Evolutionary conservation across 139 green algal genomes (phyloP), one percentile per base, ranked within the genome.

Genomic region (Edaphochlamys debaryana): DNA sequence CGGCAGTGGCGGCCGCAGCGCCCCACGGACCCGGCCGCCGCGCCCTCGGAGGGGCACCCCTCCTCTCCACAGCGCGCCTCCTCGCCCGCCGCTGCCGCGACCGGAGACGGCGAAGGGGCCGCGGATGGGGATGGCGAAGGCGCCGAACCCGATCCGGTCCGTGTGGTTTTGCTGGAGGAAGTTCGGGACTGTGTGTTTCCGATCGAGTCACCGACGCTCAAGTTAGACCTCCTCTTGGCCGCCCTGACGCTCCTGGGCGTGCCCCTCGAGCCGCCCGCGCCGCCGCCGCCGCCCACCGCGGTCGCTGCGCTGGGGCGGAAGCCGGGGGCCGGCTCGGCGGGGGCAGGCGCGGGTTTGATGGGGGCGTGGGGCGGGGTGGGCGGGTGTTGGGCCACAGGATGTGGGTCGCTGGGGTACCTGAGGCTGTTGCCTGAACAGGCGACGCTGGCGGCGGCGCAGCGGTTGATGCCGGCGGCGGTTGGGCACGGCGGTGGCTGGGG

Each of bases 171-270:
- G 23, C 50, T 89, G 75, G 87, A 89, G 6, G 84, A 86, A 6
- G 38, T 90, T 54, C 58, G 80, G 4, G 79, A 75, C 48, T 71
- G 54, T 5, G 64, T 94, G 37, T 88, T 90, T 36, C 74, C 78
- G 22, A 52, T 91, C 9, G 66, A 76, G 45, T 7, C 64, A 66
- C 88, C 82, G 79, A 52, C 89, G 78, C 78, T 86, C 2, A 45
- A 32, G 22, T 63, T 73, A 41, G 63, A 72, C 32, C 83, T 96
- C 27, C 69, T 92, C 29, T 66, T 91, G 20, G 90, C 87, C 29
- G 83, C 76, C 79, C 66, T 93, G 60, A 72, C 81, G 34, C 85
- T 96, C 71, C 84, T 96, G 70, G 93, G 93, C 0, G 89, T 87
- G 30, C 87, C 90, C 1, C 75, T 96, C 60, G 77, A 69, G 32